Evolutionary conservation across 2,329 filamentous ascomycete genomes (phyloP).

Genomic region (Scedosporium aurantiacum): DNA sequence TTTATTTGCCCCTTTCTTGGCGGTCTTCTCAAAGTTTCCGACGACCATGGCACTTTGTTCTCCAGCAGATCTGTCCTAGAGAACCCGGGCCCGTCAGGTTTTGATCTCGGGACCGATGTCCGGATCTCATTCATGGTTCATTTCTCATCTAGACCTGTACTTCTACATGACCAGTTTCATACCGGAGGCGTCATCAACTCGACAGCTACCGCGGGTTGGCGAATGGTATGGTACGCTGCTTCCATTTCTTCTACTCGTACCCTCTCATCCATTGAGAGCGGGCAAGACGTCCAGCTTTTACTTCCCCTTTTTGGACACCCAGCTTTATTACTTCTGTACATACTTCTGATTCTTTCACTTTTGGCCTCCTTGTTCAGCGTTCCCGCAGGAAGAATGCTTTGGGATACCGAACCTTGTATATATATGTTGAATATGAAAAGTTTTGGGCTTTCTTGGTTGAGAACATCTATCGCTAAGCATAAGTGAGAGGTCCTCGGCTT

Average conservation of each 20-base stretch:
- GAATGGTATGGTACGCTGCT: not conserved
- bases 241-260: not conserved
- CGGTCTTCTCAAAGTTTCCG: not conserved
- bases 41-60: too few relatives aligned
- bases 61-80: too few relatives aligned
- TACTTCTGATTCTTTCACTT: not conserved
- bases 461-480: too few relatives aligned
- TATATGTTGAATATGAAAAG: not conserved
- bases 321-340: not conserved
- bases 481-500: too few relatives aligned
- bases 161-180: not conserved
- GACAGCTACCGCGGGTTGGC: not conserved
- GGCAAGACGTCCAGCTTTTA: not conserved
- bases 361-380: not conserved
- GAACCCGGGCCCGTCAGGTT: too few relatives aligned
- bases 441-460: not conserved
- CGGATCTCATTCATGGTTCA: not conserved
- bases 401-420: not conserved
- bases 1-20: not conserved
- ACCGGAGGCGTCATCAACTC: not conserved
- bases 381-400: not conserved
- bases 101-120: not conserved
- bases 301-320: not conserved
- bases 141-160: not conserved
- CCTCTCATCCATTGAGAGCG: not conserved